Percentiles rank a stretch among this genome's conserved stretches.
Evolutionary conservation across 345 rosid species (phyloP).

Genomic region (Rhizophora apiculata): DNA sequence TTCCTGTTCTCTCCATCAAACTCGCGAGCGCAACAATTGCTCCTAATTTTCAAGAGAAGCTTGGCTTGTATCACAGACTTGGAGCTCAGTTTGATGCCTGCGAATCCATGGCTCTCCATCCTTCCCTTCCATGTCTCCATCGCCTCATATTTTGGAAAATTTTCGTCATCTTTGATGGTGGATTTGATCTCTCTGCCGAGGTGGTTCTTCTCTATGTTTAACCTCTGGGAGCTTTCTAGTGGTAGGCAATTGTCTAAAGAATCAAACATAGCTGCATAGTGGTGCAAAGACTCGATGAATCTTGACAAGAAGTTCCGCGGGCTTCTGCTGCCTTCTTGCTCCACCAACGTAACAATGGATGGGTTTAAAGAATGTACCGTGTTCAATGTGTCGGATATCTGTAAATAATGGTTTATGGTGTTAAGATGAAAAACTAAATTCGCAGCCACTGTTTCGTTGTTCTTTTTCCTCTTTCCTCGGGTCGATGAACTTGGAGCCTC

Average conservation of each 20-base stretch:
- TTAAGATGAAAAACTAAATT: slow-evolving; percentile 56
- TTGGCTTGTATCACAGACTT: slow-evolving; percentile 62
- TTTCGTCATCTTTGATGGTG: slow-evolving; percentile 26
- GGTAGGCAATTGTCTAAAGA: slow-evolving; percentile 64
- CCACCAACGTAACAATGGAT: slow-evolving; percentile 47
- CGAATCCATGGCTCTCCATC: slow-evolving; percentile 60
- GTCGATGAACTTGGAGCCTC: slow-evolving; percentile 32
- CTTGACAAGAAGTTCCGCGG: slow-evolving; percentile 47
- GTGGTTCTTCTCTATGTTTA: slow-evolving; percentile 57
- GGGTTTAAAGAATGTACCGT: slow-evolving; percentile 45
- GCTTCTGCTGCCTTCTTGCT: slow-evolving; percentile 50
- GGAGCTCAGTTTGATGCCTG: slow-evolving; percentile 48
- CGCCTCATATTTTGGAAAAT: slow-evolving; percentile 38
- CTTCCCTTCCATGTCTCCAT: slow-evolving; percentile 60
- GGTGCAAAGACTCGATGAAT: slow-evolving; percentile 64
- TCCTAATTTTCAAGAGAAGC: slow-evolving; percentile 53
- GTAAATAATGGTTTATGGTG: slow-evolving; percentile 21
- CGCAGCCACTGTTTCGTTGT: slow-evolving; percentile 53
- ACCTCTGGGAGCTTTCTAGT: slow-evolving; percentile 45
- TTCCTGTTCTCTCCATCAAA: slow-evolving; percentile 38
- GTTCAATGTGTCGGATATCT: slow-evolving; percentile 43
- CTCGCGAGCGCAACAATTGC: slow-evolving; percentile 41
- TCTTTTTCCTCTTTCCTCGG: slow-evolving; percentile 40
- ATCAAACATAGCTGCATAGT: slow-evolving; percentile 68
- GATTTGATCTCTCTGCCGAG: slow-evolving; percentile 58